A percentile compares a stretch with the other conserved stretches of the same genome.
These are phyloP conservation scores for Pseudodiploospora longispora DNA, from an alignment of 2,329 filamentous ascomycete species.

Conservation along the genomic window DNA sequence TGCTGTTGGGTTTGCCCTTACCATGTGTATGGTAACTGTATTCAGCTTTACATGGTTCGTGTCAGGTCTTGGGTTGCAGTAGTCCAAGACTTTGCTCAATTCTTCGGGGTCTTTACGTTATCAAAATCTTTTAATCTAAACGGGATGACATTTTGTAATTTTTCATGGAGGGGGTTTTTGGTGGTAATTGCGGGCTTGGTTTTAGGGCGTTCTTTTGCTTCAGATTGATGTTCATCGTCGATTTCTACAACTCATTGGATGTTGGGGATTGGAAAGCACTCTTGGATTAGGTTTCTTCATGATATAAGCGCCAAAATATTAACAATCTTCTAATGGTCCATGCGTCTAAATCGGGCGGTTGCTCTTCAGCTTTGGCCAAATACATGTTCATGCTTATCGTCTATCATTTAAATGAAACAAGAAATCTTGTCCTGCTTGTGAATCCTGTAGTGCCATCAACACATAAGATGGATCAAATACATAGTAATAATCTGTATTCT, in stretches of 20 bases:
- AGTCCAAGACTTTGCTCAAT: not conserved
- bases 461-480: too few species aligned
- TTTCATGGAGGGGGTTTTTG: slow-evolving; percentile 1
- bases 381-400: too few species aligned
- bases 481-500: too few species aligned
- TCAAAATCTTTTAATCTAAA: not conserved
- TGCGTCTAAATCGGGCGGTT: slow-evolving; percentile 4
- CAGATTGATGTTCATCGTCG: slow-evolving; percentile 1
- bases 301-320: slow-evolving; percentile 4
- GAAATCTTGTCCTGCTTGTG: too few species aligned
- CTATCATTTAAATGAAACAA: too few species aligned
- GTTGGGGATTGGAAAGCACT: slow-evolving; percentile 1
- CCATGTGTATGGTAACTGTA: slow-evolving; percentile 49
- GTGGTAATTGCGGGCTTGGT: slow-evolving; percentile 6
- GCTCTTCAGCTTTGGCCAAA: too few species aligned
- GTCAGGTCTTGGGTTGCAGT: slow-evolving; percentile 32
- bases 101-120: not conserved
- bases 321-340: slow-evolving; percentile 9
- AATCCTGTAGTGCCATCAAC: too few species aligned
- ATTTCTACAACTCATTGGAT: slow-evolving; percentile 4
- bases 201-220: slow-evolving; percentile 5
- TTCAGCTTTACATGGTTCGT: slow-evolving; percentile 59
- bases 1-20: slow-evolving; percentile 41
- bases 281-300: slow-evolving; percentile 9
- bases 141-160: not conserved